A percentile compares a stretch with the other conserved stretches of the same genome.
These are phyloP conservation scores for Raffaelea albimanens DNA, from an alignment of 2,329 filamentous ascomycete species.

Conservation along the genomic window DNA sequence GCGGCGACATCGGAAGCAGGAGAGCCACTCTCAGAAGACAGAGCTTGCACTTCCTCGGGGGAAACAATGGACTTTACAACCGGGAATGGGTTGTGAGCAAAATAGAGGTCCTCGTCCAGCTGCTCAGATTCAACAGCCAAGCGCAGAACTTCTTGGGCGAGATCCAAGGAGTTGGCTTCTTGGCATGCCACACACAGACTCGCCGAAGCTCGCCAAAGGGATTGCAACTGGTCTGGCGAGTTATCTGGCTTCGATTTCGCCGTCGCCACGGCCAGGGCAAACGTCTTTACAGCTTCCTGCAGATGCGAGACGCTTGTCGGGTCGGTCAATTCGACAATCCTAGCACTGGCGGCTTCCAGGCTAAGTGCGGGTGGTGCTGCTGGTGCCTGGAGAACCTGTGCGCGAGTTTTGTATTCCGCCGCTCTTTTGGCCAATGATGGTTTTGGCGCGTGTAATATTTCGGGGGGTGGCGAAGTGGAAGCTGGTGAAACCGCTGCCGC, in stretches of 20 bases:
- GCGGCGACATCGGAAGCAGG: too few relatives aligned
- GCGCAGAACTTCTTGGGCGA: constrained; percentile 22
- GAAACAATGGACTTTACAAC: constrained; percentile 20
- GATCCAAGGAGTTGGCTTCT: constrained; percentile 18
- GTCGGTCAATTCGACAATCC: neutral
- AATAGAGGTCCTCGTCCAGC: constrained; percentile 24
- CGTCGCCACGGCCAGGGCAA: neutral
- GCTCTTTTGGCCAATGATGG: constrained; percentile 2
- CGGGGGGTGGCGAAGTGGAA: neutral
- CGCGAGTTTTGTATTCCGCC: constrained; percentile 2
- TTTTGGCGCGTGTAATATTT: neutral
- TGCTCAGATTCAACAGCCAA: constrained; percentile 16
- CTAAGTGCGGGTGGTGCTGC: neutral
- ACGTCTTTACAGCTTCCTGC: neutral
- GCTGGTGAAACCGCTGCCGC: neutral
- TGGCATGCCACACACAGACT: constrained; percentile 24
- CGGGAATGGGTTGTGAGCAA: constrained; percentile 23
- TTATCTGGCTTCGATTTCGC: neutral
- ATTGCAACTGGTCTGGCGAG: neutral
- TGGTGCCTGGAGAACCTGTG: neutral
- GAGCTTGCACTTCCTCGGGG: neutral
- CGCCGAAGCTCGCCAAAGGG: constrained; percentile 16
- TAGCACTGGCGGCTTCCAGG: neutral
- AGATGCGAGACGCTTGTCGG: neutral
- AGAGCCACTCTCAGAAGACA: too few relatives aligned